Evolutionary conservation across 768 basidiomycete species (phyloP).

Genomic region (Pisolithus marmoratus): DNA sequence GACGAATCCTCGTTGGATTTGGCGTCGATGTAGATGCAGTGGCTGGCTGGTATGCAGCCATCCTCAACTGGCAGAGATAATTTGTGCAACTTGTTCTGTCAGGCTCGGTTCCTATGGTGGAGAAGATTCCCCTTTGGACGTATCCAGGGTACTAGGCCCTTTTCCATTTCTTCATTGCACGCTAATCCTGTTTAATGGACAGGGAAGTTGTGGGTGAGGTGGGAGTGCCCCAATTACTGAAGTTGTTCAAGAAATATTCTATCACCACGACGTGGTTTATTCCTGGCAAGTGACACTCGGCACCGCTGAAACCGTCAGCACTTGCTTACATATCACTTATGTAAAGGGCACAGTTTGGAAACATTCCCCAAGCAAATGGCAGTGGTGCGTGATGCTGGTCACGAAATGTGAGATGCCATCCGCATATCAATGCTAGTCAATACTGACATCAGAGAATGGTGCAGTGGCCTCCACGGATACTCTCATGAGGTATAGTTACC

Average conservation of each 20-base stretch:
- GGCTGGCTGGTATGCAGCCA: slow-evolving; percentile 53
- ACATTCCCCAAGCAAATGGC: slow-evolving; percentile 30
- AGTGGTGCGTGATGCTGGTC: slow-evolving; percentile 64
- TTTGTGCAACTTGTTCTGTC: no score
- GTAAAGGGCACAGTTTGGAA: slow-evolving; percentile 65
- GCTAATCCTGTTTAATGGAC: slow-evolving; percentile 14
- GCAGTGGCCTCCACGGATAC: slow-evolving; percentile 62
- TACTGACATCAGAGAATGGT: neutral
- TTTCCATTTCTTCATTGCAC: neutral
- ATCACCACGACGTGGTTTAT: slow-evolving; percentile 73
- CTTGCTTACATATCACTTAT: neutral
- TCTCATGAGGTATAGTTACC: slow-evolving; percentile 50
- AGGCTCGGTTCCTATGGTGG: slow-evolving; percentile 74
- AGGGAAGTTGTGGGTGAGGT: slow-evolving; percentile 77
- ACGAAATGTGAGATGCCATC: slow-evolving; percentile 49
- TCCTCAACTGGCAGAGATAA: no score
- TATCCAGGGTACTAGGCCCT: slow-evolving; percentile 42
- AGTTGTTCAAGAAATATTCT: slow-evolving; percentile 66
- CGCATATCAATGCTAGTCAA: neutral
- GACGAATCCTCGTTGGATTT: slow-evolving; percentile 53
- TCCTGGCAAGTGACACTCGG: slow-evolving; percentile 39
- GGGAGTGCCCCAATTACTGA: slow-evolving; percentile 60
- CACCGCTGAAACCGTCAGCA: neutral
- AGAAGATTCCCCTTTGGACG: slow-evolving; percentile 66
- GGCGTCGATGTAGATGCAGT: slow-evolving; percentile 77